These are phyloP conservation scores for Cyberlindnera nakhonratchasimensis DNA, from an alignment of 805 yeast genomes.

Conservation along the genomic window DNA sequence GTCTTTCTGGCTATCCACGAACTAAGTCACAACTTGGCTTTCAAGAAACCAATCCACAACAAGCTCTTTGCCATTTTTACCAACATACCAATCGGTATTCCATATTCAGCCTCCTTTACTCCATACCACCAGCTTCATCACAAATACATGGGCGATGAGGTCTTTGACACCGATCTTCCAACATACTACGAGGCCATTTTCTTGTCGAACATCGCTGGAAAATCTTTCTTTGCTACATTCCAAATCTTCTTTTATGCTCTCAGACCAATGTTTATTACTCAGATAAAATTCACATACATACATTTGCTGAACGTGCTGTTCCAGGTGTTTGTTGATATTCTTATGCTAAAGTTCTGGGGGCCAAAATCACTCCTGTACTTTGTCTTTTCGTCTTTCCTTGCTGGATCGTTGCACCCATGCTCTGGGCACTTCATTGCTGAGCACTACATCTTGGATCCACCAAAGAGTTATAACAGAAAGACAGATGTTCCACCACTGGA, in stretches of 20 bases:
- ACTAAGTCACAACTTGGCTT: constrained; percentile 77
- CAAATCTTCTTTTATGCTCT: constrained; percentile 87
- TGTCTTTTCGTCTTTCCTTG: constrained; percentile 73
- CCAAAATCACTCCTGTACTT: constrained; percentile 61
- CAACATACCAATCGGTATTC: constrained; percentile 85
- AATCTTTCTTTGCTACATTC: constrained; percentile 85
- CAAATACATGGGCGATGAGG: constrained; percentile 82
- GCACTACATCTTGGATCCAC: constrained; percentile 73
- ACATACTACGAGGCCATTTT: constrained; percentile 72
- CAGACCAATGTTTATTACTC: constrained; percentile 83
- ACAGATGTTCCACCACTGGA: constrained; percentile 59
- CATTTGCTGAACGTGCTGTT: constrained; percentile 62
- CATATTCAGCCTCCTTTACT: constrained; percentile 79
- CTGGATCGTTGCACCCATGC: constrained; percentile 90
- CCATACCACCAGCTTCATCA: constrained; percentile 93
- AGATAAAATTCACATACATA: constrained; percentile 66
- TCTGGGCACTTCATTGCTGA: constrained; percentile 97
- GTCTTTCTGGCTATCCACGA: constrained; percentile 87
- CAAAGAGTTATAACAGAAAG: constrained; percentile 28
- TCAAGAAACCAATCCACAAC: constrained; percentile 74
- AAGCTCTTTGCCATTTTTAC: constrained; percentile 72
- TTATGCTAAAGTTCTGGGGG: constrained; percentile 62
- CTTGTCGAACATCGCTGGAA: constrained; percentile 75
- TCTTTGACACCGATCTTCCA: constrained; percentile 84
- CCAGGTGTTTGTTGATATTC: constrained; percentile 56